These are phyloP conservation scores for Peronospora belbahrii DNA, from an alignment of 352 stramenopile species.

Conservation along the genomic window DNA sequence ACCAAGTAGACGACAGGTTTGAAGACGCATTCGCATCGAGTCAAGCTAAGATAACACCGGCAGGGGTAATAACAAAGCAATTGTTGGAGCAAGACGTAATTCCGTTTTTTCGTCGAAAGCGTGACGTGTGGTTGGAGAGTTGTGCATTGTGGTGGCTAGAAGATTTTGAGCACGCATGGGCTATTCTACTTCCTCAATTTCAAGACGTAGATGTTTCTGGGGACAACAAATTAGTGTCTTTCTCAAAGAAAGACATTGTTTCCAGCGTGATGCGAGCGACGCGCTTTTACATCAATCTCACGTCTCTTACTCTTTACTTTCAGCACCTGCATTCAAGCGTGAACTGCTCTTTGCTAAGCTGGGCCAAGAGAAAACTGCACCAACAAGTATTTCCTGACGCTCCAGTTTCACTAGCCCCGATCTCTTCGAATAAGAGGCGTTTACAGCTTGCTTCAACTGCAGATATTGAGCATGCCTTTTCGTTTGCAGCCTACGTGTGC, in stretches of 20 bases:
- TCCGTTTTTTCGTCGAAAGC: constrained; percentile 46
- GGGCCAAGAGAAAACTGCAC: constrained; percentile 48
- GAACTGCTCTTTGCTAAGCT: constrained; percentile 53
- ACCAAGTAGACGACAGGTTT: constrained; percentile 39
- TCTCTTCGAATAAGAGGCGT: constrained; percentile 12
- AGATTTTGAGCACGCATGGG: constrained; percentile 76
- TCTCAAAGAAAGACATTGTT: constrained; percentile 19
- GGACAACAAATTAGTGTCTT: constrained; percentile 5
- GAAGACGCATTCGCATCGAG: constrained; percentile 48
- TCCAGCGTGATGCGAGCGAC: constrained; percentile 40
- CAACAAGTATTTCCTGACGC: constrained; percentile 19
- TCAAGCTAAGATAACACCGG: constrained; percentile 54
- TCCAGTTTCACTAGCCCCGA: constrained; percentile 1
- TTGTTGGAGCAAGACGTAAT: constrained; percentile 66
- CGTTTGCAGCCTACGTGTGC: constrained; percentile 75
- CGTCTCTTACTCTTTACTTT: constrained; percentile 79
- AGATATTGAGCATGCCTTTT: constrained; percentile 81
- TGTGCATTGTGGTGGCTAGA: constrained; percentile 79
- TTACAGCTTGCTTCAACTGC: constrained; percentile 42
- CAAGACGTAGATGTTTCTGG: constrained; percentile 52
- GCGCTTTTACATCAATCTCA: constrained; percentile 80
- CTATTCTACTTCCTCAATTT: constrained; percentile 51
- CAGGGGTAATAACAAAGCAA: constrained; percentile 38
- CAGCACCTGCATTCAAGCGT: constrained; percentile 70
- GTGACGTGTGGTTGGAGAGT: constrained; percentile 71